Conservation (phyloP, 352 stramenopile genomes). For the Globisporangium splendens region DNA sequence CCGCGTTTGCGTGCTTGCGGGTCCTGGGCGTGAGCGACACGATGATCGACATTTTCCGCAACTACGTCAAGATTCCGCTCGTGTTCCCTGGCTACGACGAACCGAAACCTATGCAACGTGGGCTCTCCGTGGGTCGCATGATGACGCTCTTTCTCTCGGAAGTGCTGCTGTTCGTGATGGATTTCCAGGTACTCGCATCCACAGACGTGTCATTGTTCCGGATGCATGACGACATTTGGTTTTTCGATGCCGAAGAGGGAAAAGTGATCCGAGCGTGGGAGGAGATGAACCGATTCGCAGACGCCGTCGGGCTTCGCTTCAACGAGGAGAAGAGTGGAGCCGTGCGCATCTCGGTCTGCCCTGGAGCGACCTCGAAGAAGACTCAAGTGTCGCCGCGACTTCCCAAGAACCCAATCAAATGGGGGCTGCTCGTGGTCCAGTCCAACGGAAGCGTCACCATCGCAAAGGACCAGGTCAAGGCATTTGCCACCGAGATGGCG, state of each 20-base stretch:
- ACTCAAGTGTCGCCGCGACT: slow-evolving; percentile 21
- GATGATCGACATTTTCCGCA: slow-evolving; percentile 27
- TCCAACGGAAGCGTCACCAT: slow-evolving; percentile 34
- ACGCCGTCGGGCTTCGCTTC: slow-evolving; percentile 25
- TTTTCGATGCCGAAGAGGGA: slow-evolving; percentile 30
- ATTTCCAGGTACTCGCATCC: slow-evolving; percentile 33
- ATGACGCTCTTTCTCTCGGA: slow-evolving; percentile 39
- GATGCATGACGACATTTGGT: slow-evolving; percentile 48
- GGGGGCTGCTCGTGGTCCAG: slow-evolving; percentile 41
- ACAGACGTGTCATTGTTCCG: slow-evolving; percentile 24
- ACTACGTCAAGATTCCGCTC: slow-evolving; percentile 39
- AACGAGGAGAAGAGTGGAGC: slow-evolving; percentile 45
- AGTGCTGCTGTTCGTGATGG: slow-evolving; percentile 42
- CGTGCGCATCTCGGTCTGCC: slow-evolving; percentile 12
- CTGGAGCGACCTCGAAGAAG: neutral
- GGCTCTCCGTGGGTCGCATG: slow-evolving; percentile 31
- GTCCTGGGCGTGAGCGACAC: slow-evolving; percentile 36
- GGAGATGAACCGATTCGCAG: slow-evolving; percentile 26
- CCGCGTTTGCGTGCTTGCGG: slow-evolving; percentile 30
- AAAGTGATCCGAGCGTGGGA: slow-evolving; percentile 32
- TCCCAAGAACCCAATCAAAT: slow-evolving; percentile 31
- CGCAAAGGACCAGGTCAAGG: slow-evolving; percentile 25
- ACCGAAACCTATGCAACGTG: slow-evolving; percentile 31
- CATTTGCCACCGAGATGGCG: slow-evolving; percentile 37
- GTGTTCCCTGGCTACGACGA: slow-evolving; percentile 26